Evolutionary conservation across 1,284 basidiomycete species (phyloP).

Genomic region (Boletus albobrunnescens): DNA sequence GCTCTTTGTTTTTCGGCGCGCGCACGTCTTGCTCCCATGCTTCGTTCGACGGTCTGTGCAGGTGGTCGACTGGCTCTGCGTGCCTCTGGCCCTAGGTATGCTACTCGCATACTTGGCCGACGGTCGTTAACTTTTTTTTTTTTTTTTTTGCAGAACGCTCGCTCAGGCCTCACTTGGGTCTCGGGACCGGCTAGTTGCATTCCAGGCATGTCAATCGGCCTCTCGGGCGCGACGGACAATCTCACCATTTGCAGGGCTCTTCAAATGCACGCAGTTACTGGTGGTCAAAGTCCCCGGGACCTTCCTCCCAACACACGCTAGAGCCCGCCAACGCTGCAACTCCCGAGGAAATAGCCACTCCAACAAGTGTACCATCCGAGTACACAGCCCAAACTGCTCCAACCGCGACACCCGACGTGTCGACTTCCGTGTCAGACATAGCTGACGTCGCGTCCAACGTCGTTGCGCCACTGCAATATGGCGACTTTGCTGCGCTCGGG

Average conservation of each 20-base stretch:
- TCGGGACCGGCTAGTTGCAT: conserved; percentile 10
- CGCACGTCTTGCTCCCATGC: conserved; percentile 13
- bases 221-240: too few relatives aligned
- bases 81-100: conserved; percentile 22
- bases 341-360: not conserved
- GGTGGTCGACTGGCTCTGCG: conserved; percentile 29
- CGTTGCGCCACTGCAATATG: conserved; percentile 58
- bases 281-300: conserved; percentile 31
- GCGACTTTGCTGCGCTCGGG: conserved; percentile 77
- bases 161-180: conserved; percentile 8
- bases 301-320: not conserved
- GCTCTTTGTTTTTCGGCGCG: not conserved
- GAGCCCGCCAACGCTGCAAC: conserved; percentile 4
- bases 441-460: conserved; percentile 29
- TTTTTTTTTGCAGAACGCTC: conserved; percentile 9
- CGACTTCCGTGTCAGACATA: conserved; percentile 11
- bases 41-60: conserved; percentile 20
- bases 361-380: too few relatives aligned
- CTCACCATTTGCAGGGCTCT: conserved; percentile 3
- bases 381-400: not conserved
- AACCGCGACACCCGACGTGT: conserved; percentile 4
- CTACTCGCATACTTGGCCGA: not conserved
- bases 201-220: conserved; percentile 29
- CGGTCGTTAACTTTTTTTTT: conserved; percentile 15
- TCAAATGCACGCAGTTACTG: conserved; percentile 29